Percentiles rank a stretch among this genome's conserved stretches.
phyloP scores from a whole-genome alignment of 2,329 filamentous ascomycete genomes.

The Trichoderma lentiforme region DNA sequence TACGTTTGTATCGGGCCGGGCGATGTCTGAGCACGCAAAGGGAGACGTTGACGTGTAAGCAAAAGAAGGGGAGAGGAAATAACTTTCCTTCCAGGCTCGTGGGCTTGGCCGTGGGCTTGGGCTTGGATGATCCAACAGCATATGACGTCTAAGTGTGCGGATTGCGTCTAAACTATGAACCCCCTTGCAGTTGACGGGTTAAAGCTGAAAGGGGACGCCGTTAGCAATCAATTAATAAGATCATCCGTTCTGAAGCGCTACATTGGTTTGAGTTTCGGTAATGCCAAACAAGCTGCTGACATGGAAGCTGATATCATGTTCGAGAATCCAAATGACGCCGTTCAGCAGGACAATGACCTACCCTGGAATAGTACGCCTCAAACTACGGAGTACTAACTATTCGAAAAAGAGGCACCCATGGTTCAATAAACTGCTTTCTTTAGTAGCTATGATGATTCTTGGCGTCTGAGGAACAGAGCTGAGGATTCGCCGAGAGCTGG shows the following conservation, averaged over 20 bases:
- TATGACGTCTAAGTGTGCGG: background rate
- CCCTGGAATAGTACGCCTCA: background rate
- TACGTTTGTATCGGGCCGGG: background rate
- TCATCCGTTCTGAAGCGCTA: background rate
- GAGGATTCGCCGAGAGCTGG: background rate
- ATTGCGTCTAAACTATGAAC: background rate
- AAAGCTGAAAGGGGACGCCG: background rate
- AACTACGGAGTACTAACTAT: background rate
- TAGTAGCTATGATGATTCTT: background rate
- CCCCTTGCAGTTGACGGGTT: no score
- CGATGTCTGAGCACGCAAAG: background rate
- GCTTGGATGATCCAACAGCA: background rate
- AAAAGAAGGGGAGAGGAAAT: background rate
- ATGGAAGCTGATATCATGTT: background rate
- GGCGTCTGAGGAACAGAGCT: background rate
- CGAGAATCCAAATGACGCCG: background rate
- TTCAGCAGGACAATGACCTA: background rate
- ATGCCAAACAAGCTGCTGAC: background rate
- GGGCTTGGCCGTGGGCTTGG: background rate
- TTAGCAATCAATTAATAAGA: background rate
- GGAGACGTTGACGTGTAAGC: background rate
- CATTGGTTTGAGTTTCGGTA: background rate
- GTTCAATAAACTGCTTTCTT: background rate
- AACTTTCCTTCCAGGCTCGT: background rate
- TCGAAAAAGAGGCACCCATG: background rate